A percentile compares a stretch with the other conserved stretches of the same genome.
Evolutionary conservation across 225 moss, liverwort and hornwort species (phyloP).

Genomic region (Sphagnum tenellum): DNA sequence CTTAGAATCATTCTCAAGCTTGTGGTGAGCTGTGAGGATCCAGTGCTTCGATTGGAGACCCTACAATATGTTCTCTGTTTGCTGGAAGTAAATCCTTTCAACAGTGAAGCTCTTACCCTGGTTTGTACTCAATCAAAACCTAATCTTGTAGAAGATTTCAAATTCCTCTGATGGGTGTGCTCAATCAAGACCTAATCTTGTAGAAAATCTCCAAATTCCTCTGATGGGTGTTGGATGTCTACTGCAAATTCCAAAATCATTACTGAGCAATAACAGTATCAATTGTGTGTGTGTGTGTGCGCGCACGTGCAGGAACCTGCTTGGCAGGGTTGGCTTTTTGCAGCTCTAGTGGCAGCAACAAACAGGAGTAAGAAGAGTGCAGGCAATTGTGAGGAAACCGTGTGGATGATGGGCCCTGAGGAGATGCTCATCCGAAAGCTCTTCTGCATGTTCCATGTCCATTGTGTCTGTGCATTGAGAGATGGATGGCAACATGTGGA

Average conservation of each 20-base stretch:
- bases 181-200: too few species aligned
- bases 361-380: slow-evolving; percentile 13
- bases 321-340: slow-evolving; percentile 37
- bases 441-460: slow-evolving; percentile 22
- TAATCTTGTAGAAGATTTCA: too few species aligned
- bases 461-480: slow-evolving; percentile 23
- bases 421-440: slow-evolving; percentile 19
- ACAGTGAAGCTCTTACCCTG: slow-evolving; percentile 23
- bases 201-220: too few species aligned
- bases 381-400: slow-evolving; percentile 9
- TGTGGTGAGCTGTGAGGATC: slow-evolving; percentile 20
- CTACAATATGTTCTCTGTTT: slow-evolving; percentile 20
- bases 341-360: slow-evolving; percentile 14
- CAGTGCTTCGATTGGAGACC: slow-evolving; percentile 17
- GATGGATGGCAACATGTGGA: slow-evolving; percentile 29
- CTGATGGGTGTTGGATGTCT: too few species aligned
- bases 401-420: slow-evolving; percentile 27
- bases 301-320: slow-evolving; percentile 21
- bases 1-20: slow-evolving; percentile 27
- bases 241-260: too few species aligned
- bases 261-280: too few species aligned
- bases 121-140: not conserved
- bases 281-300: not conserved
- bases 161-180: too few species aligned
- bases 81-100: slow-evolving; percentile 22